phyloP scores from a whole-genome alignment of 2,329 filamentous ascomycete species.

The Stachybotrys chlorohalonatus region DNA sequence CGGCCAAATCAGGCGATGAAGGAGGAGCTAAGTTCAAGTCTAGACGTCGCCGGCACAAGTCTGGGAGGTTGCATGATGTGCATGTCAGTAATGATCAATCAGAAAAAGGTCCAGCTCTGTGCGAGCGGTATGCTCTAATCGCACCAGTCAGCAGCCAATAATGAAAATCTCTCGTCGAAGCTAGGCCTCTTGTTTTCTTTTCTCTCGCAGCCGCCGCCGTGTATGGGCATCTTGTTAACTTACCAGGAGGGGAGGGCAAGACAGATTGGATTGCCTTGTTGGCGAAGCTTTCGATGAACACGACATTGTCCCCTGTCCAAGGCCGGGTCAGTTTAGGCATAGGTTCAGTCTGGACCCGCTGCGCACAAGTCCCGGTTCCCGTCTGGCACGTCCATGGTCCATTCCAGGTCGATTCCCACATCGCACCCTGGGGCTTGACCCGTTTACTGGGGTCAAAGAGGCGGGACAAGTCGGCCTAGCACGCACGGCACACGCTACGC shows the following conservation, averaged over 20 bases:
- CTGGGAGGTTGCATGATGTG: too few species aligned
- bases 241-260: background rate
- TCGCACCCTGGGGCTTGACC: background rate
- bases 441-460: background rate
- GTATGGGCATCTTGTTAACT: background rate
- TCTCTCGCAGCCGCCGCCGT: slow-evolving; percentile 5
- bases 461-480: background rate
- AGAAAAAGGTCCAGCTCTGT: background rate
- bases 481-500: too few species aligned
- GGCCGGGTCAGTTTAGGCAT: background rate
- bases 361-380: background rate
- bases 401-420: background rate
- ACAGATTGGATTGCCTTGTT: background rate
- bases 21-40: too few species aligned
- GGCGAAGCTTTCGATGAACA: background rate
- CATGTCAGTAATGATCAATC: background rate
- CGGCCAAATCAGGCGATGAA: background rate
- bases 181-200: slow-evolving; percentile 7
- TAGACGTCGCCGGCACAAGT: too few species aligned
- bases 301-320: background rate
- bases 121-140: background rate
- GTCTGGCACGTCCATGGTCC: background rate
- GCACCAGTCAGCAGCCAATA: background rate
- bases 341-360: background rate
- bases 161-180: slow-evolving; percentile 4